Evolutionary conservation across 2,329 filamentous ascomycete genomes (phyloP).

Genomic region (Leptographium wingfieldii): DNA sequence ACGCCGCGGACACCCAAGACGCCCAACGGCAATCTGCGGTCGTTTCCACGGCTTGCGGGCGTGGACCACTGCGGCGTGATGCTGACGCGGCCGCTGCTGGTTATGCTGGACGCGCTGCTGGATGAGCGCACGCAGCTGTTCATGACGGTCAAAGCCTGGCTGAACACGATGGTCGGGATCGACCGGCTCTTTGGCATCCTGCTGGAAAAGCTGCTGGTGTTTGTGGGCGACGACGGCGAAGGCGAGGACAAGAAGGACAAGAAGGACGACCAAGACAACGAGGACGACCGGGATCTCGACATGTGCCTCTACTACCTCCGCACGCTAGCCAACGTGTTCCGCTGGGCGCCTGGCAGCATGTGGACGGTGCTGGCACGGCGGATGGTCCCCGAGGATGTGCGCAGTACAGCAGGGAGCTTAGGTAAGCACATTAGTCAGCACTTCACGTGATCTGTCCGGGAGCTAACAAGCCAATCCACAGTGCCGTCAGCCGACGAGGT

Average conservation of each 20-base stretch:
- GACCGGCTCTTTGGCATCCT: constrained; percentile 52
- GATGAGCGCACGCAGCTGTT: constrained; percentile 63
- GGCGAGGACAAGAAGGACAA: not conserved
- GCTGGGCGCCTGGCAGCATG: constrained; percentile 52
- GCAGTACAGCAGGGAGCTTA: constrained; percentile 30
- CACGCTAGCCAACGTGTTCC: constrained; percentile 60
- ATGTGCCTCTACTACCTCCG: constrained; percentile 68
- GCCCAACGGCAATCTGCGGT: constrained; percentile 23
- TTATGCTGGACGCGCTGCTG: constrained; percentile 65
- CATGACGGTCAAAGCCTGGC: constrained; percentile 68
- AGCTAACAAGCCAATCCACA: not conserved
- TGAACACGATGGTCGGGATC: constrained; percentile 52
- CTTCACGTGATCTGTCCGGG: too few relatives aligned
- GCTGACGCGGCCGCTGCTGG: constrained; percentile 67
- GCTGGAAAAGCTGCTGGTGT: constrained; percentile 42
- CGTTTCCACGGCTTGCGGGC: constrained; percentile 34
- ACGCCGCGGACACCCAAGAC: constrained; percentile 35
- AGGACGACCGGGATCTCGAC: constrained; percentile 53
- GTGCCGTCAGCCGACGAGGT: constrained; percentile 35
- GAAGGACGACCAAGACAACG: constrained; percentile 5
- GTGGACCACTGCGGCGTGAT: constrained; percentile 57
- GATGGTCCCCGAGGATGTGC: constrained; percentile 33
- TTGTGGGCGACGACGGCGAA: constrained; percentile 18
- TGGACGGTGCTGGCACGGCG: constrained; percentile 61
- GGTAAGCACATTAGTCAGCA: constrained; percentile 32